phyloP scores from a whole-genome alignment of 139 green algal genomes.

The Chlamydomonas asymmetrica region DNA sequence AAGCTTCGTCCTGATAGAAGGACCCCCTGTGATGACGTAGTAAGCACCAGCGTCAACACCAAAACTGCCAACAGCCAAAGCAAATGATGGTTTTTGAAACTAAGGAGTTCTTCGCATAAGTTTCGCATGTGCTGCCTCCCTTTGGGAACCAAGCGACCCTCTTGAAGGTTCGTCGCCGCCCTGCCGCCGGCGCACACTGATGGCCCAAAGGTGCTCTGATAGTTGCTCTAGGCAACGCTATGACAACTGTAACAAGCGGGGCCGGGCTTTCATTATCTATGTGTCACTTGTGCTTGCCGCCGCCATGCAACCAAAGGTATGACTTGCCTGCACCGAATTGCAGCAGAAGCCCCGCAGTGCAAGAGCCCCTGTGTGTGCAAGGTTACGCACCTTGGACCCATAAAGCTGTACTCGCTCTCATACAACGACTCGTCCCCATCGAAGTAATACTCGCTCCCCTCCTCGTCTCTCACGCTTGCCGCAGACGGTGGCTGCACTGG shows the following conservation, averaged over 20 bases:
- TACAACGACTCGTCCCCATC: constrained; percentile 10
- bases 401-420: constrained; percentile 4
- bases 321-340: neutral
- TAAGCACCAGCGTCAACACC: neutral
- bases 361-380: neutral
- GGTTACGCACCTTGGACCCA: neutral
- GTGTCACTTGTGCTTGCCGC: constrained; percentile 4
- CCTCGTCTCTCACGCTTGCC: neutral
- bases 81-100: neutral
- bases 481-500: constrained; percentile 3
- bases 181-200: too few species aligned
- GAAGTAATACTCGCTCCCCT: constrained; percentile 23
- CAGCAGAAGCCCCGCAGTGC: neutral
- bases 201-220: neutral
- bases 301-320: constrained; percentile 22
- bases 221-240: neutral
- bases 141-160: too few species aligned
- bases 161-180: too few species aligned
- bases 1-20: neutral
- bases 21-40: neutral
- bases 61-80: neutral
- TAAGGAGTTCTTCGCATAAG: neutral
- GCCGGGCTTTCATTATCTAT: neutral
- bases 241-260: neutral
- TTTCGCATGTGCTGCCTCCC: too few species aligned